Conservation (phyloP, 176 grass and related monocot species). For the Oryza australiensis region DNA sequence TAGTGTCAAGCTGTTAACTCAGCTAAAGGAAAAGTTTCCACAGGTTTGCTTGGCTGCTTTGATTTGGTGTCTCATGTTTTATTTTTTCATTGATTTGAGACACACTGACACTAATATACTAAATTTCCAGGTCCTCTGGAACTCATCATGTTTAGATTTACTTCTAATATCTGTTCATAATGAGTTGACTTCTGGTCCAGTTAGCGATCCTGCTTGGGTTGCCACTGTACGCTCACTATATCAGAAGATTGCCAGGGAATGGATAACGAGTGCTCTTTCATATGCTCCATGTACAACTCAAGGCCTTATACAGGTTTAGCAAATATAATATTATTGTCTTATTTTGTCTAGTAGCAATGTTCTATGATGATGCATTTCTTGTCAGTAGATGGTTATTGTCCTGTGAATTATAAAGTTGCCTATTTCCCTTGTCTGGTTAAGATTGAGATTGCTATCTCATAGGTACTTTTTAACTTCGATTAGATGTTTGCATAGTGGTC, state of each 20-base stretch:
- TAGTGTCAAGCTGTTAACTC: constrained; percentile 89
- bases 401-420: constrained; percentile 41
- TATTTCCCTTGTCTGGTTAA: constrained; percentile 28
- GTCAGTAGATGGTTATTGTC: constrained; percentile 34
- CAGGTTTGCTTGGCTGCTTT: constrained; percentile 65
- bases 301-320: constrained; percentile 96
- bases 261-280: constrained; percentile 98
- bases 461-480: constrained; percentile 28
- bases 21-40: constrained; percentile 93
- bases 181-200: constrained; percentile 88
- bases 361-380: constrained; percentile 34
- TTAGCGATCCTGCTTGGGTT: constrained; percentile 98
- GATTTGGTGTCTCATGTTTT: constrained; percentile 24
- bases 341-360: constrained; percentile 30
- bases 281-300: constrained; percentile 96
- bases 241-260: constrained; percentile 96
- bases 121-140: constrained; percentile 84
- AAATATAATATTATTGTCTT: constrained; percentile 30
- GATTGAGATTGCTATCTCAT: constrained; percentile 37
- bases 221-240: constrained; percentile 89
- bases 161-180: constrained; percentile 98
- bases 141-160: constrained; percentile 94
- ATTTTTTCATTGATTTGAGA: constrained; percentile 29
- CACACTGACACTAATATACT: constrained; percentile 34
- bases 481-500: constrained; percentile 18